phyloP scores from a whole-genome alignment of 148 eudicot species.

The Pharnaceum exiguum region DNA sequence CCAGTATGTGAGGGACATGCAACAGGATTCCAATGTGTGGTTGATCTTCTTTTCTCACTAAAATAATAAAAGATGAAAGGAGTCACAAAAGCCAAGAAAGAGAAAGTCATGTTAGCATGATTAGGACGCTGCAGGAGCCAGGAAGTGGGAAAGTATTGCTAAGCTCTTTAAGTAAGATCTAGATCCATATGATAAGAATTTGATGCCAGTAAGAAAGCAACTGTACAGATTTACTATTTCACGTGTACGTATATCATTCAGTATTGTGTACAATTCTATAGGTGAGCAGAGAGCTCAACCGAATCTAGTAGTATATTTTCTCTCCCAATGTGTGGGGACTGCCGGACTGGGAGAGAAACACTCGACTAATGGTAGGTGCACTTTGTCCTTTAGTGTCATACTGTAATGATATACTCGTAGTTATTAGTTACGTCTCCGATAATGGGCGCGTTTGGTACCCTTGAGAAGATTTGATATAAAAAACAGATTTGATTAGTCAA shows the following conservation, averaged over 20 bases:
- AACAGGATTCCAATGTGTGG: background rate
- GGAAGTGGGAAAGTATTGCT: constrained; percentile 3
- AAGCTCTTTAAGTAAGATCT: constrained; percentile 24
- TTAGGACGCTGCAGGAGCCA: background rate
- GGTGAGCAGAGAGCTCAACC: constrained; percentile 10
- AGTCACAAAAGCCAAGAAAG: background rate
- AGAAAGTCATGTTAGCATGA: background rate
- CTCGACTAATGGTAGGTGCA: constrained; percentile 7
- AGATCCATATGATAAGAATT: no score
- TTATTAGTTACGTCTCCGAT: constrained; percentile 18
- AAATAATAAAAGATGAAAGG: constrained; percentile 13
- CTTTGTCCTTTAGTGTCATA: constrained; percentile 17
- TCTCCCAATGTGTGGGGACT: constrained; percentile 28
- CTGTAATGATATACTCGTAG: no score
- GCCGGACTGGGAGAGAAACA: no score
- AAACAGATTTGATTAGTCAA: no score
- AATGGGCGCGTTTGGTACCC: no score
- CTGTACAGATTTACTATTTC: constrained; percentile 23
- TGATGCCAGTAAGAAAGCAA: constrained; percentile 21
- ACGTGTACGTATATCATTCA: constrained; percentile 17
- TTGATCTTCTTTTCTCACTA: constrained; percentile 2
- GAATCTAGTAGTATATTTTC: constrained; percentile 3
- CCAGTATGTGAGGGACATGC: background rate
- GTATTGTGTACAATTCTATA: constrained; percentile 13
- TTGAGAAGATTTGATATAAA: no score